phyloP scores from a whole-genome alignment of 305 asterid species.

The Ajuga reptans region DNA sequence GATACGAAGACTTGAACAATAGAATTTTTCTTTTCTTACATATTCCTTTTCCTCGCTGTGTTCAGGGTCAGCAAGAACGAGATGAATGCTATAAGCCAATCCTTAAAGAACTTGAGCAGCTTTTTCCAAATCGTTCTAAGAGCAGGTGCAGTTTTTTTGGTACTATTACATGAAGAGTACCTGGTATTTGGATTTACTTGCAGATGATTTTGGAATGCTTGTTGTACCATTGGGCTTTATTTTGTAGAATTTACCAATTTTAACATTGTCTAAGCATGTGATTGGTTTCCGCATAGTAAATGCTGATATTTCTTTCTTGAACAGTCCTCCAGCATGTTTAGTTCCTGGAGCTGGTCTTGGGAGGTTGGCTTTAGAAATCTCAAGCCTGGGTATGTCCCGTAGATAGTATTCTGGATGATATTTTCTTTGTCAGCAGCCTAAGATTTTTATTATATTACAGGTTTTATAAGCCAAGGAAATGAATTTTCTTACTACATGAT shows the following conservation, averaged over 20 bases:
- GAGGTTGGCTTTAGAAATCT: slow-evolving; percentile 89
- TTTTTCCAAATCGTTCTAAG: slow-evolving; percentile 57
- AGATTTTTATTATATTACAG: slow-evolving; percentile 34
- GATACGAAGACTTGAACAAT: not conserved
- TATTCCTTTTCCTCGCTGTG: slow-evolving; percentile 13
- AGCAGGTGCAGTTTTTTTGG: slow-evolving; percentile 37
- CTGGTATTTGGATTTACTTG: slow-evolving; percentile 12
- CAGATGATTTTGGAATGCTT: not conserved
- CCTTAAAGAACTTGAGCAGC: slow-evolving; percentile 63
- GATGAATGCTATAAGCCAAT: slow-evolving; percentile 89
- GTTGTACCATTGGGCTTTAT: slow-evolving; percentile 6
- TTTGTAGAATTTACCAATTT: not conserved
- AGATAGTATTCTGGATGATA: slow-evolving; percentile 2
- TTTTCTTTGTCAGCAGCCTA: slow-evolving; percentile 13
- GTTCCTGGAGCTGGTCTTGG: slow-evolving; percentile 99
- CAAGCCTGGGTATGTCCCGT: slow-evolving; percentile 63
- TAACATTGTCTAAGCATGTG: slow-evolving; percentile 1
- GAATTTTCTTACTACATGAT: slow-evolving; percentile 98
- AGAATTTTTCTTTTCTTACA: not conserved
- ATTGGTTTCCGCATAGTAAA: slow-evolving; percentile 19
- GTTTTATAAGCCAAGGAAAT: slow-evolving; percentile 90
- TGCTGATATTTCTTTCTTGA: slow-evolving; percentile 28
- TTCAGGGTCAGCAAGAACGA: slow-evolving; percentile 85
- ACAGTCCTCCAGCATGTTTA: slow-evolving; percentile 81
- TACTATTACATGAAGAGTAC: not conserved